phyloP scores from a whole-genome alignment of 2,329 filamentous ascomycete species.

The Periconia sp. region DNA sequence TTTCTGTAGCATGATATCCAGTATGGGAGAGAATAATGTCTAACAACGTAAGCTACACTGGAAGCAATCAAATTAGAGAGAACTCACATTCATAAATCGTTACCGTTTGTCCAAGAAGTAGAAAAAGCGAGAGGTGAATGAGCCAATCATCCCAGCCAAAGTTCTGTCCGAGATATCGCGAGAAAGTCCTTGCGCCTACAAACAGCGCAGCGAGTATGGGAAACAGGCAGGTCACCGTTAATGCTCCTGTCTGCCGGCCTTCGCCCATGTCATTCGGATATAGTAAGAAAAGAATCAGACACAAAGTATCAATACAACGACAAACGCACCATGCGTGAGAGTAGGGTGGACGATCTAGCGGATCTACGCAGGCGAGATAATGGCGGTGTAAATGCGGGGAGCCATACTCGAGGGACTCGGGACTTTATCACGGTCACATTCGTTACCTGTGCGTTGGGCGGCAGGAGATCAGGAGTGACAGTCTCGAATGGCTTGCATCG shows the following conservation, averaged over 20 bases:
- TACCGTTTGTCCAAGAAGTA: conserved; percentile 13
- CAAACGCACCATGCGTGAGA: no score
- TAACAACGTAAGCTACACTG: conserved; percentile 11
- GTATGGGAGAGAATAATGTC: conserved; percentile 39
- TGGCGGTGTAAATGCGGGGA: no score
- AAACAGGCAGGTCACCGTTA: conserved; percentile 34
- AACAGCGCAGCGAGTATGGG: conserved; percentile 35
- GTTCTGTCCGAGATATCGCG: conserved; percentile 37
- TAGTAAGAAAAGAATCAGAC: not conserved
- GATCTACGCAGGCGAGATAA: no score
- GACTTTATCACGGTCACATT: no score
- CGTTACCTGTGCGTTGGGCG: not conserved
- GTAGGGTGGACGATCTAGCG: no score
- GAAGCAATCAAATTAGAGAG: not conserved
- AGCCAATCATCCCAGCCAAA: conserved; percentile 43
- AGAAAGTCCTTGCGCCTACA: conserved; percentile 31
- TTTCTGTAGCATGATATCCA: conserved; percentile 39
- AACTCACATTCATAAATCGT: conserved; percentile 12
- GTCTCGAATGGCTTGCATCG: conserved; percentile 1
- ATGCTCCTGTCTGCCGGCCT: conserved; percentile 32
- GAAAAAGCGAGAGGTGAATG: conserved; percentile 31
- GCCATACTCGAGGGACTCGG: no score
- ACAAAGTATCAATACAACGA: no score
- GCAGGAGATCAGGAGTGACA: conserved; percentile 1
- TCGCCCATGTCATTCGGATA: conserved; percentile 22